phyloP scores from a whole-genome alignment of 1,139 yeast genomes.

The Chernovozyma aurita region DNA sequence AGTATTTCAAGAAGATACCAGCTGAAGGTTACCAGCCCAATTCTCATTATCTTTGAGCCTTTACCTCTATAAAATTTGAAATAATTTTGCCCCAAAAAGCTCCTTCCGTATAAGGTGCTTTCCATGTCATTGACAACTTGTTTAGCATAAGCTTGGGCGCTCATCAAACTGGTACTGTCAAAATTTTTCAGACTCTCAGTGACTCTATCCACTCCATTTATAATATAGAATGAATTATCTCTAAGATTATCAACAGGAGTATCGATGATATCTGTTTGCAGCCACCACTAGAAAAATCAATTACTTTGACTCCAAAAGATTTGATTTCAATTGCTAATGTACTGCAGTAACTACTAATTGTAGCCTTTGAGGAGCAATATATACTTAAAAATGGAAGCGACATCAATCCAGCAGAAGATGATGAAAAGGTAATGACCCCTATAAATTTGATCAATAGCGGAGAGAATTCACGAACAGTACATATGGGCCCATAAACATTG shows the following conservation, averaged over 20 bases:
- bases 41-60: no score
- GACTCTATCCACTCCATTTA: conserved; percentile 15
- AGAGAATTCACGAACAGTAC: conserved; percentile 13
- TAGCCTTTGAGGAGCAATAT: conserved; percentile 33
- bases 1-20: no score
- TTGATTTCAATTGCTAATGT: conserved; percentile 52
- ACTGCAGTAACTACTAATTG: conserved; percentile 58
- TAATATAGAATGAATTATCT: conserved; percentile 13
- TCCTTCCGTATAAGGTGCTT: conserved; percentile 4
- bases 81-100: background rate
- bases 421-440: conserved; percentile 12
- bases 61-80: background rate
- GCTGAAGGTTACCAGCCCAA: no score
- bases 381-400: conserved; percentile 11
- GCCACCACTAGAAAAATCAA: conserved; percentile 21
- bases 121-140: conserved; percentile 21
- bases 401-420: conserved; percentile 7
- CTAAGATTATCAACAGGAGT: conserved; percentile 10
- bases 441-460: conserved; percentile 11
- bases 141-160: conserved; percentile 17
- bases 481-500: conserved; percentile 16
- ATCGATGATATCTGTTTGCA: conserved; percentile 20
- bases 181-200: conserved; percentile 17
- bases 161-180: conserved; percentile 9
- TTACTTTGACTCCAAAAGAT: conserved; percentile 24